Evolutionary conservation across 1,139 yeast genomes (phyloP), one percentile per base, ranked within the genome.

Genomic region (Nakaseomyces delphensis): DNA sequence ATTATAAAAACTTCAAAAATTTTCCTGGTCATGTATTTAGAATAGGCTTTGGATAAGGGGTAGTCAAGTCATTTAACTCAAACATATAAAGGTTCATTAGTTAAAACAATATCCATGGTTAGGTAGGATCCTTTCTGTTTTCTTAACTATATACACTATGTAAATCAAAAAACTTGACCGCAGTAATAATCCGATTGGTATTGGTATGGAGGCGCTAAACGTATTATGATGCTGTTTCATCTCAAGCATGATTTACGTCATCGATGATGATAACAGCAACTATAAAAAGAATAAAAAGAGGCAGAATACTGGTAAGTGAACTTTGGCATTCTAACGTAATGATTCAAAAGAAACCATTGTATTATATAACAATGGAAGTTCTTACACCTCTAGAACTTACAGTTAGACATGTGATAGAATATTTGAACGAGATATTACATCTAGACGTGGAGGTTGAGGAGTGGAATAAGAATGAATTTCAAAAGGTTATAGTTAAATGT

Each of bases 1-100:
- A 31, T 16, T 31, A 31, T 31, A 31, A 31, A 31, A 31, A 31
- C 14, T 10, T 31, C 10, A 31, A 31, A 31, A 31, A 31, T n/a
- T n/a, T n/a, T n/a, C n/a, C n/a, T n/a, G n/a, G n/a, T n/a, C n/a
- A n/a, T n/a, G n/a, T n/a, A n/a, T n/a, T n/a, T n/a, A n/a, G n/a
- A n/a, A n/a, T n/a, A n/a, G n/a, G n/a, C n/a, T n/a, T n/a, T n/a
- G n/a, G n/a, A n/a, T n/a, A n/a, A n/a, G n/a, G n/a, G n/a, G n/a
- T n/a, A n/a, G n/a, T n/a, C n/a, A n/a, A n/a, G n/a, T n/a, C n/a
- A n/a, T n/a, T n/a, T n/a, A n/a, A n/a, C n/a, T n/a, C n/a, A n/a
- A n/a, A n/a, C n/a, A n/a, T n/a, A n/a, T n/a, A n/a, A n/a, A n/a
- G n/a, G n/a, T n/a, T n/a, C n/a, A n/a, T n/a, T n/a, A n/a, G n/a